These are phyloP conservation scores for Lentinula raphanica DNA, from an alignment of 768 basidiomycete species.

Conservation along the genomic window DNA sequence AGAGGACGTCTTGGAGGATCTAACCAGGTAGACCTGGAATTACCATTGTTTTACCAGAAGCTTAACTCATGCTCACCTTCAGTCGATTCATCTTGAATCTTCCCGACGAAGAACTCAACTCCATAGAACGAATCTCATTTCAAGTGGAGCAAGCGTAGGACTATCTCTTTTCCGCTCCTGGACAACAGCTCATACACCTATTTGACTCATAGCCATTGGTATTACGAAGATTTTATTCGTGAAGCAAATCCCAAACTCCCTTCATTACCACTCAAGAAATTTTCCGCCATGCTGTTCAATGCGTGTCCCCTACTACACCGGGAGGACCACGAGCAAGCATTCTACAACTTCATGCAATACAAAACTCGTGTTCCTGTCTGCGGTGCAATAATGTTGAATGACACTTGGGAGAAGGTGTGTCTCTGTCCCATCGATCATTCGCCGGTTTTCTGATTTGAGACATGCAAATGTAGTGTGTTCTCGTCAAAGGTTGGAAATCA, in stretches of 20 bases:
- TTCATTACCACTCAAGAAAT: conserved; percentile 83
- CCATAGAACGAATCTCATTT: conserved; percentile 92
- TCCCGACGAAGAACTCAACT: conserved; percentile 86
- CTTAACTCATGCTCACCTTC: conserved; percentile 4
- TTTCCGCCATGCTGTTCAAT: conserved; percentile 87
- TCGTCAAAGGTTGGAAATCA: conserved; percentile 98
- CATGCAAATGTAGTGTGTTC: conserved; percentile 65
- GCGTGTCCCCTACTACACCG: conserved; percentile 78
- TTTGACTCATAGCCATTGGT: conserved; percentile 80
- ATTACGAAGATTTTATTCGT: conserved; percentile 97
- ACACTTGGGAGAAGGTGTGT: conserved; percentile 85
- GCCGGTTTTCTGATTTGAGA: conserved; percentile 7
- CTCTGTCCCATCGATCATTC: neutral
- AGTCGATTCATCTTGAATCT: conserved; percentile 97
- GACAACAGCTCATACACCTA: conserved; percentile 13
- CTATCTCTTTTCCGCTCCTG: conserved; percentile 8
- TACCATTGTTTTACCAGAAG: conserved; percentile 7
- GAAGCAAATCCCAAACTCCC: conserved; percentile 86
- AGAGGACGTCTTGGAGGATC: conserved; percentile 86
- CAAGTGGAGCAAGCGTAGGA: conserved; percentile 98
- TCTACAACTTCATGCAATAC: conserved; percentile 90
- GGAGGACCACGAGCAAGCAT: conserved; percentile 83
- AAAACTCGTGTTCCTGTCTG: conserved; percentile 97
- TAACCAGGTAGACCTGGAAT: conserved; percentile 63
- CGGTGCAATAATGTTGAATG: conserved; percentile 93